A percentile compares a stretch with the other conserved stretches of the same genome.
phyloP scores from a whole-genome alignment of 768 basidiomycete species.

The Mycena leptocephala region DNA sequence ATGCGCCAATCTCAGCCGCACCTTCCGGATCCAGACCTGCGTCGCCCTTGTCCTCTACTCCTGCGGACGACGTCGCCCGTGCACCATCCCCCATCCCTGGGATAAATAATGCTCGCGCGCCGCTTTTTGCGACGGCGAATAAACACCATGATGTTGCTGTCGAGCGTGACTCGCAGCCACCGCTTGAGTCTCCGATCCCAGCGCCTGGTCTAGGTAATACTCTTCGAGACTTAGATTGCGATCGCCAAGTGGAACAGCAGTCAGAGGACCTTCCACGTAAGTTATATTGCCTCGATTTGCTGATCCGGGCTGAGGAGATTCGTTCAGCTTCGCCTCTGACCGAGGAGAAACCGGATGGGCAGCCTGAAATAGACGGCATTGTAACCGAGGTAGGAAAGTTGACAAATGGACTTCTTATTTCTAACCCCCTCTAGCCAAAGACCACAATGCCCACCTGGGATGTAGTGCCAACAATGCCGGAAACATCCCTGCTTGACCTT shows the following conservation, averaged over 20 bases:
- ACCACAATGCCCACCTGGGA: constrained; percentile 26
- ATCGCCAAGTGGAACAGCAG: not conserved
- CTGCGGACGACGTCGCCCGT: not conserved
- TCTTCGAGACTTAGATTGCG: not conserved
- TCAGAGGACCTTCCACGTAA: not conserved
- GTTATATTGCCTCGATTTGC: not conserved
- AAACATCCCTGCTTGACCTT: not conserved
- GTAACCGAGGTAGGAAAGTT: not conserved
- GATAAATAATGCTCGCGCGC: not conserved
- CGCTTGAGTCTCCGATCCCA: not conserved
- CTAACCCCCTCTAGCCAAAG: not conserved
- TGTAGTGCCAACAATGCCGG: constrained; percentile 12
- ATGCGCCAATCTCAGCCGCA: not conserved
- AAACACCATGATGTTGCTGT: not conserved
- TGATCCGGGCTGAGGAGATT: constrained; percentile 4
- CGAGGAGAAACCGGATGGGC: not conserved
- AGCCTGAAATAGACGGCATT: not conserved
- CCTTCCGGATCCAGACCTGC: not conserved
- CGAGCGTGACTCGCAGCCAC: not conserved
- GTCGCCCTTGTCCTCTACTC: not conserved
- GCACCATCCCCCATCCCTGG: constrained; percentile 24
- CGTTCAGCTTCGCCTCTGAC: constrained; percentile 4
- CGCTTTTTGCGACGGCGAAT: not conserved
- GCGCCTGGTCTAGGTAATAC: not conserved
- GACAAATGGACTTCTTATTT: not conserved